These are phyloP conservation scores for Calonectria pseudoreteaudii DNA, from an alignment of 2,329 filamentous ascomycete species.

Conservation along the genomic window DNA sequence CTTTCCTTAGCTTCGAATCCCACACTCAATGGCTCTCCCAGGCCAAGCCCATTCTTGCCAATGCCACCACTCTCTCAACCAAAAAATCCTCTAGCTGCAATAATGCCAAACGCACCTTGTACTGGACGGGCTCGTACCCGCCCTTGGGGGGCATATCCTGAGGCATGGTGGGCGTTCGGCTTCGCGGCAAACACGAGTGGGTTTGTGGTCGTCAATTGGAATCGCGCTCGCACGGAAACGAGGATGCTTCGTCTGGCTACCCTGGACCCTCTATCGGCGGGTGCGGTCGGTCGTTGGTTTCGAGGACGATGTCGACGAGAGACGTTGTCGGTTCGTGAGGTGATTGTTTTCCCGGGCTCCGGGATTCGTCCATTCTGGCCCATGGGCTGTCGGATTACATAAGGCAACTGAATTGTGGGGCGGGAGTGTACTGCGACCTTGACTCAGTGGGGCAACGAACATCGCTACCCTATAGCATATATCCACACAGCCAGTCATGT, in stretches of 20 bases:
- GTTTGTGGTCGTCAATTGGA: constrained; percentile 33
- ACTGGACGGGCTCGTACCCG: constrained; percentile 97
- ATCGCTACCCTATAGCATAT: constrained; percentile 13
- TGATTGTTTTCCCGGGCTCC: constrained; percentile 42
- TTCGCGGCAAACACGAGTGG: constrained; percentile 7
- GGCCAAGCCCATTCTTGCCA: background rate
- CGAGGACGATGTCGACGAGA: constrained; percentile 18
- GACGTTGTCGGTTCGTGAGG: constrained; percentile 35
- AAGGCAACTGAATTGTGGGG: constrained; percentile 26
- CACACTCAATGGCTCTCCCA: background rate
- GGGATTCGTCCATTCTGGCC: constrained; percentile 27
- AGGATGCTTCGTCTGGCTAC: constrained; percentile 14
- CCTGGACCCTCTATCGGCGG: constrained; percentile 14
- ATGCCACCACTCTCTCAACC: background rate
- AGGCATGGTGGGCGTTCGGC: constrained; percentile 74
- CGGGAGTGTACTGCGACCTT: background rate
- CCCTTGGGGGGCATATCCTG: constrained; percentile 97
- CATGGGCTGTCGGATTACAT: constrained; percentile 37
- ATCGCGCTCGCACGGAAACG: constrained; percentile 15
- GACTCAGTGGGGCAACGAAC: constrained; percentile 16
- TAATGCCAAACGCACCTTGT: constrained; percentile 75
- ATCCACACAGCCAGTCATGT: constrained; percentile 26
- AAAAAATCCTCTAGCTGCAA: background rate
- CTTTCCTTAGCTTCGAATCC: background rate
- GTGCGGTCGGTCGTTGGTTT: constrained; percentile 19